phyloP scores from a whole-genome alignment of 805 yeast genomes.

The Helenozyma baotianmanensis region DNA sequence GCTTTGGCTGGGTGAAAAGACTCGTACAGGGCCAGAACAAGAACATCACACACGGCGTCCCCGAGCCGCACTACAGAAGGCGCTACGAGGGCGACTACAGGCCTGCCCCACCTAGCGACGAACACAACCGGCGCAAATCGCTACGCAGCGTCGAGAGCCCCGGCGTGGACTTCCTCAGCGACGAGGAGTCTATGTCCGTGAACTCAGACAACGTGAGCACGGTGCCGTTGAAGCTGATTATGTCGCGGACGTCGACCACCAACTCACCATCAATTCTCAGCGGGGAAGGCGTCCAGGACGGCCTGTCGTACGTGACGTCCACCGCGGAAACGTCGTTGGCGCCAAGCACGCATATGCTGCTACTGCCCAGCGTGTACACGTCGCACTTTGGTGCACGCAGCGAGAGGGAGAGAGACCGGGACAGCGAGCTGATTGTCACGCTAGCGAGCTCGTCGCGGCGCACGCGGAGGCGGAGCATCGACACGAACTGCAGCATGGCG shows the following conservation, averaged over 20 bases:
- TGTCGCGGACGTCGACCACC: constrained; percentile 35
- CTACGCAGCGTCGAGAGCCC: constrained; percentile 11
- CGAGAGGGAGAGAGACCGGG: constrained; percentile 25
- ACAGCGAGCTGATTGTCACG: constrained; percentile 40
- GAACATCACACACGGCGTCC: constrained; percentile 4
- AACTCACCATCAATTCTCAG: constrained; percentile 38
- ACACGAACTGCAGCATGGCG: constrained; percentile 59
- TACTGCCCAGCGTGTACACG: constrained; percentile 7
- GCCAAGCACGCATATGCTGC: constrained; percentile 30
- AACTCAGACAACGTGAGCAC: constrained; percentile 42
- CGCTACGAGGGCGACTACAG: not conserved
- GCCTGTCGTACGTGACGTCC: constrained; percentile 33
- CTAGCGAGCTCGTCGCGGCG: constrained; percentile 39
- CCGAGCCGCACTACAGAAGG: constrained; percentile 9
- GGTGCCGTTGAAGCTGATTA: constrained; percentile 43
- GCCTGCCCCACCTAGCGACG: constrained; percentile 4
- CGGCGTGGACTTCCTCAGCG: constrained; percentile 13
- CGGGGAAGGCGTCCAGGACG: constrained; percentile 25
- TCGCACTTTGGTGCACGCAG: constrained; percentile 1
- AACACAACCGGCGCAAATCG: constrained; percentile 1
- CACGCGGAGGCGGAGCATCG: constrained; percentile 37
- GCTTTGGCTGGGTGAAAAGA: constrained; percentile 39
- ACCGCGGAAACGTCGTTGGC: constrained; percentile 50
- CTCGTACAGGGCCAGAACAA: constrained; percentile 35
- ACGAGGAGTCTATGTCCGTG: constrained; percentile 11